Evolutionary conservation across 805 yeast species (phyloP).

Genomic region (Pichia heedii): DNA sequence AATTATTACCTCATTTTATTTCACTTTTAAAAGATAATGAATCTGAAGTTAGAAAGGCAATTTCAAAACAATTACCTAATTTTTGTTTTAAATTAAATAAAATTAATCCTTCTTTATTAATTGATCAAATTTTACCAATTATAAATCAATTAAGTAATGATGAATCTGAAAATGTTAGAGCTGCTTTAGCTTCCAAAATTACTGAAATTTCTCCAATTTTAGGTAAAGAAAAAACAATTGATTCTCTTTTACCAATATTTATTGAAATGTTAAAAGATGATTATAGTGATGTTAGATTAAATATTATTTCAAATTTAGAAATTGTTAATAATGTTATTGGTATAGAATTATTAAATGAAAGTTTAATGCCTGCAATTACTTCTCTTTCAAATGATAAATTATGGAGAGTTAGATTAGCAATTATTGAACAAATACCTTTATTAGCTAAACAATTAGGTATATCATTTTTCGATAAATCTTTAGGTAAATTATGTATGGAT

Average conservation of each 20-base stretch:
- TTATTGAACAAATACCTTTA: slow-evolving; percentile 91
- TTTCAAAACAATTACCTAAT: slow-evolving; percentile 83
- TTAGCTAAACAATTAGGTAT: slow-evolving; percentile 92
- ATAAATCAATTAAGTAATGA: slow-evolving; percentile 81
- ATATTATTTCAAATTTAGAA: slow-evolving; percentile 85
- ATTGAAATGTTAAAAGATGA: slow-evolving; percentile 93
- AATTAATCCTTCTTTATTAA: slow-evolving; percentile 38
- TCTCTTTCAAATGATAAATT: slow-evolving; percentile 93
- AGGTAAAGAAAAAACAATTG: slow-evolving; percentile 76
- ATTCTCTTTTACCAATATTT: slow-evolving; percentile 77
- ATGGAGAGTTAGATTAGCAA: slow-evolving; percentile 97
- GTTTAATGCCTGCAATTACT: slow-evolving; percentile 88
- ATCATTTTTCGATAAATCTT: slow-evolving; percentile 83
- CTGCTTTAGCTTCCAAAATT: slow-evolving; percentile 82
- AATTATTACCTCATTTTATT: slow-evolving; percentile 63
- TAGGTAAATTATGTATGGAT: slow-evolving; percentile 85
- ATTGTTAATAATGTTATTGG: slow-evolving; percentile 93
- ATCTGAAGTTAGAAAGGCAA: slow-evolving; percentile 94
- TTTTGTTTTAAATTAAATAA: slow-evolving; percentile 45
- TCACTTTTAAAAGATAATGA: slow-evolving; percentile 81
- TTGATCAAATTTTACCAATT: slow-evolving; percentile 70
- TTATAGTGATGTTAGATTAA: slow-evolving; percentile 90
- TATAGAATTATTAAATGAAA: slow-evolving; percentile 75
- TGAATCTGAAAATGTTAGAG: slow-evolving; percentile 87
- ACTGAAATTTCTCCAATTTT: slow-evolving; percentile 80